Base-by-base conservation (phyloP, 139 green algal species). In the Medakamo hakoo region DNA sequence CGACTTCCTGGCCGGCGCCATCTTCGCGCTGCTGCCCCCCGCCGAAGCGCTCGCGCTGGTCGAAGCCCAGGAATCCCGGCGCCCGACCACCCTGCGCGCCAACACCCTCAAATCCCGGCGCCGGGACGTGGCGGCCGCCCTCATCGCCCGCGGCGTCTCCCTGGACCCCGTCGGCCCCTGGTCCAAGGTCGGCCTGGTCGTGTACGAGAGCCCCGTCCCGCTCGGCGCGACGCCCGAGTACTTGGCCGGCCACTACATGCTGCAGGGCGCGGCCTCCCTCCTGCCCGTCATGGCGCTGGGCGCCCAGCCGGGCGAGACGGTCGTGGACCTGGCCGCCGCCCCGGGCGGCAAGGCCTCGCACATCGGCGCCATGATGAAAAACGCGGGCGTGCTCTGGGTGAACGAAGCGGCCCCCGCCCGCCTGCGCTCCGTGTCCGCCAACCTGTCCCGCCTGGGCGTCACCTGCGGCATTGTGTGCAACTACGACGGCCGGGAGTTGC, bases 231-330 rank as follows among this genome's bases (percentile, higher is more conserved):
- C 93, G 1, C 93, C 93, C 2, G 93, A 99, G 81, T 99, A 99
- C 84, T 96, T 99, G 91, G 93, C 93, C 4, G 93, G 93, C 0
- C 92, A 98, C 74, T 99, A 99, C 84, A 99, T 98, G 89, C 82
- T 96, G 75, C 88, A 90, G 76, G 86, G 88, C 9, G 88, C 88
- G 2, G 89, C 87, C 40, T 97, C 90, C 56, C 97, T 99, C 79
- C 84, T 99, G 67, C 93, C 93, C 0, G 87, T 88, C 65, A 98
- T 98, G 85, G 91, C 93, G 22, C 85, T 99, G 18, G 88, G 88
- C 1, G 93, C 93, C 1, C 90, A 95, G 72, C 62, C 80, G 55
- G 79, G 79, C 2, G 89, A 96, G 78, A 77, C 79, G 3, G 72
- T 98, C 16, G 82, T 98, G 18, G 93, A 99, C 77, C 86, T 99